Conservation (phyloP, 345 rosid genomes). For the Ceriops tagal region DNA sequence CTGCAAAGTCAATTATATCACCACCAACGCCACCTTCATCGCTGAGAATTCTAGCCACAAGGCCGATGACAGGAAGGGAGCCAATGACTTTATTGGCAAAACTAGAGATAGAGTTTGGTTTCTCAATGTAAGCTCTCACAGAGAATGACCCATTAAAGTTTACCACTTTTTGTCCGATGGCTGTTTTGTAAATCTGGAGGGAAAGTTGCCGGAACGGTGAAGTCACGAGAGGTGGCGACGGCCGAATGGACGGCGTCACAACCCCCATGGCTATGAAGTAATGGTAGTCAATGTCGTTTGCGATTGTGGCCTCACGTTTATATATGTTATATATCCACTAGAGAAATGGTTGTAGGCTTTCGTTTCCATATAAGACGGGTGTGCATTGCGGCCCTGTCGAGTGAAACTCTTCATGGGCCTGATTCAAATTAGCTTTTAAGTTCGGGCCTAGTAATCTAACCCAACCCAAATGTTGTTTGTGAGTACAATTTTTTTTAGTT, state of each 20-base stretch:
- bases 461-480: no score
- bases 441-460: no score
- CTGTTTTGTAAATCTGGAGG: slow-evolving; percentile 12
- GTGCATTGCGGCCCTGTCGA: no score
- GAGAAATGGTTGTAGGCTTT: background rate
- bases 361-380: background rate
- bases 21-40: slow-evolving; percentile 93
- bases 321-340: slow-evolving; percentile 39
- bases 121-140: slow-evolving; percentile 71
- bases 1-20: slow-evolving; percentile 85
- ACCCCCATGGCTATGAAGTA: slow-evolving; percentile 45
- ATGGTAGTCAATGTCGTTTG: background rate
- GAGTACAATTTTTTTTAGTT: no score
- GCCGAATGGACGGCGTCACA: slow-evolving; percentile 29
- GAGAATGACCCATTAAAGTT: slow-evolving; percentile 34
- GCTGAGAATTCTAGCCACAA: slow-evolving; percentile 72
- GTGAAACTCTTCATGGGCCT: no score
- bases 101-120: slow-evolving; percentile 60
- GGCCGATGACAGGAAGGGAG: slow-evolving; percentile 86
- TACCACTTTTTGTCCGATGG: slow-evolving; percentile 19
- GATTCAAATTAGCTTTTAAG: no score
- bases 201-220: slow-evolving; percentile 46
- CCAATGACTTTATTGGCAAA: slow-evolving; percentile 77
- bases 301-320: slow-evolving; percentile 38
- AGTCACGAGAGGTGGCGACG: slow-evolving; percentile 26